These are phyloP conservation scores for Cymbidium sinense DNA, from an alignment of 106 monocot genomes.

Conservation along the genomic window DNA sequence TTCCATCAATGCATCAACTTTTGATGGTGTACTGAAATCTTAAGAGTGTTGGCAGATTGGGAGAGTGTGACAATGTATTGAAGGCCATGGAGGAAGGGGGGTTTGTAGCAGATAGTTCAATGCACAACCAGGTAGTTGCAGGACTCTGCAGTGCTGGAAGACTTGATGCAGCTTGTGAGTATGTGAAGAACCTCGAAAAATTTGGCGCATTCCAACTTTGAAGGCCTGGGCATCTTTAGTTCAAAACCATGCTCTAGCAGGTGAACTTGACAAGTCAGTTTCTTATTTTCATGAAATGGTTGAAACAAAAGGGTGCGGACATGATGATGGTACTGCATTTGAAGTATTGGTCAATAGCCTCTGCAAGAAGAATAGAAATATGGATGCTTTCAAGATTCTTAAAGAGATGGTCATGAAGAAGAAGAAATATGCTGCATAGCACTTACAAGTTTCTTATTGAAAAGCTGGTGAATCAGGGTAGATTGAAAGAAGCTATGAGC, in stretches of 20 bases:
- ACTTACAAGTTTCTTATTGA: conserved; percentile 51
- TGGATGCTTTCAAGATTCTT: conserved; percentile 35
- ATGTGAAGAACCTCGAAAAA: conserved; percentile 30
- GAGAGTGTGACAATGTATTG: conserved; percentile 42
- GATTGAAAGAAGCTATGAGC: conserved; percentile 40
- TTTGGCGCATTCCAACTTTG: conserved; percentile 18
- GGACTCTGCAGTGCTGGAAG: conserved; percentile 29
- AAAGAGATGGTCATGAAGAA: conserved; percentile 40
- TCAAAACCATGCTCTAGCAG: conserved; percentile 26
- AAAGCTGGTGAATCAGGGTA: conserved; percentile 28
- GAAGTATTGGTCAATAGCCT: conserved; percentile 28
- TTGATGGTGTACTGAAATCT: conserved; percentile 51
- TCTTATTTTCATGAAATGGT: conserved; percentile 34
- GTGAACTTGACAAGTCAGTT: conserved; percentile 31
- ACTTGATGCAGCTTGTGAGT: conserved; percentile 36
- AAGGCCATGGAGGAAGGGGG: conserved; percentile 69
- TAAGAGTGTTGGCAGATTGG: conserved; percentile 53
- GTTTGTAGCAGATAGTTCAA: conserved; percentile 26
- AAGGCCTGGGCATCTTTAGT: conserved; percentile 42
- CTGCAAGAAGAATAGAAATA: conserved; percentile 28
- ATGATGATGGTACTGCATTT: conserved; percentile 24
- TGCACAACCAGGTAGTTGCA: conserved; percentile 24
- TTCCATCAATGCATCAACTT: conserved; percentile 25
- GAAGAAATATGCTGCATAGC: conserved; percentile 26
- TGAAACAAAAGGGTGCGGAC: conserved; percentile 30